Conservation (phyloP, 2,329 filamentous ascomycete genomes). For the Plectosphaerella cucumerina region DNA sequence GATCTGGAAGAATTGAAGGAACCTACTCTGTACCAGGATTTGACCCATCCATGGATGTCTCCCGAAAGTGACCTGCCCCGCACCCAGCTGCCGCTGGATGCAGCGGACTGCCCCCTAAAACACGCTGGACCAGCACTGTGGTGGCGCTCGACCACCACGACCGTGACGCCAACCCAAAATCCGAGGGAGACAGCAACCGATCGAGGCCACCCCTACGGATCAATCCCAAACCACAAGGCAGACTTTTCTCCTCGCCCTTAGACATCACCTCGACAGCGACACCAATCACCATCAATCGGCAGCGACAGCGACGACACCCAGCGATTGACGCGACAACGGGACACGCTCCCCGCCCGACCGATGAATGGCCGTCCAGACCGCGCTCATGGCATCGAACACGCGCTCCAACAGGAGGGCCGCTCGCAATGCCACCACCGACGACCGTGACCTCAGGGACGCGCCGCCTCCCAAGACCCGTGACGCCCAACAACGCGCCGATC, state of each 20-base stretch:
- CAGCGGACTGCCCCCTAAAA: no score
- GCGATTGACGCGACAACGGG: constrained; percentile 4
- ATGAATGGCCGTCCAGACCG: constrained; percentile 21
- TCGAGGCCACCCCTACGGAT: no score
- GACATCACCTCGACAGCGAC: constrained; percentile 2
- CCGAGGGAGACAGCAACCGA: no score
- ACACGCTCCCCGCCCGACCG: constrained; percentile 9
- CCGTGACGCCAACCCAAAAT: no score
- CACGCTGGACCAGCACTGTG: no score
- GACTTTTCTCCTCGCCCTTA: background rate
- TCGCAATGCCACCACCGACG: constrained; percentile 19
- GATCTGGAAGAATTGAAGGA: no score
- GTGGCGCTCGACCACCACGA: no score
- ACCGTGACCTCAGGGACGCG: constrained; percentile 13
- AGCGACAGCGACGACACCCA: constrained; percentile 4
- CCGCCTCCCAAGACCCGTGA: constrained; percentile 23
- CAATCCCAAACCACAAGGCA: no score
- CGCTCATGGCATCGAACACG: constrained; percentile 47
- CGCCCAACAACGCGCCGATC: constrained; percentile 18
- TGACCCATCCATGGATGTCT: no score
- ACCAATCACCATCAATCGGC: constrained; percentile 5
- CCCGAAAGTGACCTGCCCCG: no score
- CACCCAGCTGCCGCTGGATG: no score
- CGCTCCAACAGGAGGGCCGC: constrained; percentile 42
- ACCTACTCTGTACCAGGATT: no score